Base-by-base conservation (phyloP, 1,139 yeast species). In the Kazachstania sp. region DNA sequence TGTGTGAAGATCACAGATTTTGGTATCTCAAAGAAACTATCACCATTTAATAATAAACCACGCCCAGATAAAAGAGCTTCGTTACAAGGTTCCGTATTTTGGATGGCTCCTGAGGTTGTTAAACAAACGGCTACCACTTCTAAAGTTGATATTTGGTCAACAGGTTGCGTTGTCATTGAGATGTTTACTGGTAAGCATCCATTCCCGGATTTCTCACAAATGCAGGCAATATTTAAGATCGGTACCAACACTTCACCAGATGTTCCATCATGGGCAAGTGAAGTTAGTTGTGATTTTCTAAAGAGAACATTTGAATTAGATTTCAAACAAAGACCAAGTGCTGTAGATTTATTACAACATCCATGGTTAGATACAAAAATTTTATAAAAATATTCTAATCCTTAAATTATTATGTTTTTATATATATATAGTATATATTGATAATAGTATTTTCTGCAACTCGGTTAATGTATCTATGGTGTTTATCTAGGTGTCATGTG, bases 41-140 rank as follows among this genome's bases (percentile, higher is more conserved):
- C 71, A 0, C 68, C 71, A 6, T 44, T 64, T 37, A 58, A 59
- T 44, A 53, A 54, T 16, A 36, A 42, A 16, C 35, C 23, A 13
- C 45, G 50, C 15, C 59, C 57, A 41, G 56, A 59, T 38, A 81
- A 86, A 56, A 74, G 96, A 43, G 92, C 88, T 0, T 86, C 96
- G 0, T 66, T 90, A 43, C 97, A 88, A 67, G 97, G 97, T 0
- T 86, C 95, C 6, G 95, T 88, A 0, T 90, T 83, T 61, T 90
- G 97, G 97, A 90, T 90, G 97, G 96, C 97, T 0, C 97, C 97
- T 0, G 97, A 90, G 63, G 96, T 90, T 13, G 96, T 88, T n/a
- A 86, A 86, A 59, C 96, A 88, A 61, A 82, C 87, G 1, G 86
- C 92, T 0, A 86, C 87, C 50, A 88, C 96, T 4, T 79, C 84